Base-by-base conservation (phyloP, 1,139 yeast species). In the Saccharomyces hybrid region DNA sequence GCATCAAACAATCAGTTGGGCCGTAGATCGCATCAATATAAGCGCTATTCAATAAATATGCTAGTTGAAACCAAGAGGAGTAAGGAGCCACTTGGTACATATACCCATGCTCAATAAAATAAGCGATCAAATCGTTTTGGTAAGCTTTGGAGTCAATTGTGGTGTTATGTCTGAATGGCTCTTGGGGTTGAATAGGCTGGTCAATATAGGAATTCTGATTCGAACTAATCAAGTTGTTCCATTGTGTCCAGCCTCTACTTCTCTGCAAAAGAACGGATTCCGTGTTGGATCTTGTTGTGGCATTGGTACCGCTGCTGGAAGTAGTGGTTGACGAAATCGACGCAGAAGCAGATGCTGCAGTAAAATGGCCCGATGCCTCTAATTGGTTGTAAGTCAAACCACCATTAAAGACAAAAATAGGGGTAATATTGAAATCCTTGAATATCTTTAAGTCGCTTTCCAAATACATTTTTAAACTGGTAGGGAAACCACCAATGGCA, bases 401-500 rank as follows among this genome's bases (percentile, higher is more conserved):
- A 0, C 95, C 95, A 28, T 81, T 76, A 57, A 87, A 82, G 23
- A 90, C 85, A 69, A 88, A 90, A 19, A 88, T 72, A 0, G 96
- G 96, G 31, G 82, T 84, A 56, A 89, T 82, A 56, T 82, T 80
- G 60, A 77, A 78, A 55, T 81, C 82, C 55, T 77, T 74, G 64
- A 90, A 82, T 3, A 79, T 78, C 54, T 77, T 76, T 55, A 88
- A 73, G 65, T 89, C 95, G 1, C 83, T 73, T 50, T 82, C 82
- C 50, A 89, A 74, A 62, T 77, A 78, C 58, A 75, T 77, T 57
- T 76, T 77, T 58, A 90, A 72, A 1, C 88, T 80, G 47, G 80
- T 70, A 1, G 97, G 96, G 54, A 86, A 79, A 0, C 96, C 96
- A 7, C 96, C 96, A 59, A 87, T 79, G 4, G 95, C 96, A 51